A percentile compares a stretch with the other conserved stretches of the same genome.
Evolutionary conservation across 129 eudicot genomes (phyloP).

Genomic region (Cynara cardunculus): DNA sequence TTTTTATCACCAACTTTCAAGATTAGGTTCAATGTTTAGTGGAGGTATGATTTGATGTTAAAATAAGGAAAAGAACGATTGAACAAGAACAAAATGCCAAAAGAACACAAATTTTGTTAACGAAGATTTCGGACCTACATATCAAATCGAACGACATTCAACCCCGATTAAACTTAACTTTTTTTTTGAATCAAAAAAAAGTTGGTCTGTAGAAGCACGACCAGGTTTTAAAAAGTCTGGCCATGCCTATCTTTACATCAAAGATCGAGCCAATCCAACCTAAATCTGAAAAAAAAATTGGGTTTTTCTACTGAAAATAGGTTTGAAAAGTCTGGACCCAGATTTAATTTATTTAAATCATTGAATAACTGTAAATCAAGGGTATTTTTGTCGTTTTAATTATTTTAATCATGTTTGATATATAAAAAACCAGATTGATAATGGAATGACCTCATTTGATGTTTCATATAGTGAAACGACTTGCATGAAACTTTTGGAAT

Average conservation of each 20-base stretch:
- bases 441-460: too few species aligned
- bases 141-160: not conserved
- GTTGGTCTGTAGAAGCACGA: not conserved
- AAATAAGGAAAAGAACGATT: not conserved
- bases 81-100: constrained; percentile 17
- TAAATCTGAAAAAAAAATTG: not conserved
- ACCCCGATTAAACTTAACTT: not conserved
- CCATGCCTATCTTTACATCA: not conserved
- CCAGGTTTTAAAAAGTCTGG: not conserved
- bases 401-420: too few species aligned
- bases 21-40: constrained; percentile 19
- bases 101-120: not conserved
- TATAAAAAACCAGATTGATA: too few species aligned
- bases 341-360: too few species aligned
- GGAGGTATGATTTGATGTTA: not conserved
- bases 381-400: too few species aligned
- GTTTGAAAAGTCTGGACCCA: not conserved
- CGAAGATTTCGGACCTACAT: not conserved
- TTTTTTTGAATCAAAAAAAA: too few species aligned
- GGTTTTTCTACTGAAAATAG: not conserved
- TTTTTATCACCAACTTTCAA: constrained; percentile 1
- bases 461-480: too few species aligned
- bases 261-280: not conserved
- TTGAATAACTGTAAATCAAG: too few species aligned
- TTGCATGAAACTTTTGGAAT: too few species aligned